Conservation (phyloP, 805 yeast species). For the Blastobotrys attinorum region DNA sequence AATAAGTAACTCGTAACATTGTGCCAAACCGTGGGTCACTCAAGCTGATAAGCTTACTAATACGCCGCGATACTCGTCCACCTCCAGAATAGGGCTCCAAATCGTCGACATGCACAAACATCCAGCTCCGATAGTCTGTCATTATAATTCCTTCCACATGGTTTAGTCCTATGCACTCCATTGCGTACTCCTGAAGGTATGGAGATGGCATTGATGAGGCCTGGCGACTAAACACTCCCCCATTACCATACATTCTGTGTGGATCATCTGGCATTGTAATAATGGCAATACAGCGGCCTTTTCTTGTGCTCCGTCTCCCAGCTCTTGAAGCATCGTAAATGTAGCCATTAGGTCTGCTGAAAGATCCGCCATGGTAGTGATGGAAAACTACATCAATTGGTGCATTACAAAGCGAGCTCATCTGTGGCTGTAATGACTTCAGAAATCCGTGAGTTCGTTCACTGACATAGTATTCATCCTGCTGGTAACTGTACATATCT, state of each 20-base stretch:
- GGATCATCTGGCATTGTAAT: background rate
- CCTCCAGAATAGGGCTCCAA: background rate
- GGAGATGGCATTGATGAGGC: background rate
- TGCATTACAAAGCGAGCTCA: background rate
- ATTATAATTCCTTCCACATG: background rate
- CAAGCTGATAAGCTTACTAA: background rate
- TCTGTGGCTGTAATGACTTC: background rate
- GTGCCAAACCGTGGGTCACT: background rate
- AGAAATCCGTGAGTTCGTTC: background rate
- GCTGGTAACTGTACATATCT: background rate
- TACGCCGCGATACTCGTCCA: background rate
- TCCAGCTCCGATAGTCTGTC: background rate
- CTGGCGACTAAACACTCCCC: background rate
- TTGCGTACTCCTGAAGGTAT: background rate
- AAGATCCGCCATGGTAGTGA: background rate
- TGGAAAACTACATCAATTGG: background rate
- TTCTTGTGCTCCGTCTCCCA: background rate
- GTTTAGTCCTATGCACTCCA: background rate
- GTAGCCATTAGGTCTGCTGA: background rate
- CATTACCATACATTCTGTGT: background rate
- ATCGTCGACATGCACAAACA: background rate
- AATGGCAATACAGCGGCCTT: background rate
- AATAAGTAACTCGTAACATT: background rate
- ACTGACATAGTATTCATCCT: background rate
- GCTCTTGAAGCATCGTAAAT: background rate